A percentile compares a stretch with the other conserved stretches of the same genome.
Conservation (phyloP, 768 basidiomycete genomes). For the Boletus rubroflammeus region DNA sequence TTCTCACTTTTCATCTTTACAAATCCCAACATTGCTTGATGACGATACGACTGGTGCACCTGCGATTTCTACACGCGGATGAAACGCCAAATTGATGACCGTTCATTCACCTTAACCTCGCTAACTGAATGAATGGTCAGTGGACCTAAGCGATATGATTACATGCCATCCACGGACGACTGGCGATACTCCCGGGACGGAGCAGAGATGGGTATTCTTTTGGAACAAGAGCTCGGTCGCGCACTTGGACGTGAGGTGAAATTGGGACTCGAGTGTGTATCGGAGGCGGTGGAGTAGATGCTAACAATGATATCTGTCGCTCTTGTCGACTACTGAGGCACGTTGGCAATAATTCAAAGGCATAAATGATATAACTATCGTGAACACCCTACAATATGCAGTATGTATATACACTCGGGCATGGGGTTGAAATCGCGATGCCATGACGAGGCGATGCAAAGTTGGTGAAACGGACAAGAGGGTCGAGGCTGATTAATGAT, state of each 20-base stretch:
- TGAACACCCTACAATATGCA: slow-evolving; percentile 10
- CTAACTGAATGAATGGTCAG: slow-evolving; percentile 38
- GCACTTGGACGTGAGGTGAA: slow-evolving; percentile 36
- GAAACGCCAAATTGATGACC: background rate
- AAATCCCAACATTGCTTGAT: background rate
- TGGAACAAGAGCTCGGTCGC: slow-evolving; percentile 65
- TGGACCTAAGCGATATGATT: slow-evolving; percentile 92
- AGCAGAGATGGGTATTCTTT: slow-evolving; percentile 51
- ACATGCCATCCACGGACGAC: slow-evolving; percentile 45
- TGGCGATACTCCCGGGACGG: slow-evolving; percentile 82
- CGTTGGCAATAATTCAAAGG: background rate
- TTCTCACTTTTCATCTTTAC: slow-evolving; percentile 4
- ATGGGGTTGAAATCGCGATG: background rate
- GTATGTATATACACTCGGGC: slow-evolving; percentile 1
- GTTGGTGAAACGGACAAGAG: background rate
- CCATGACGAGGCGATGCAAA: background rate
- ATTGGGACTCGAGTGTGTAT: slow-evolving; percentile 30
- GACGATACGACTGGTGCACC: background rate
- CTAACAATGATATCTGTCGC: background rate
- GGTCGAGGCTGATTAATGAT: background rate
- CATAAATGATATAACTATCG: background rate
- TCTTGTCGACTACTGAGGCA: background rate
- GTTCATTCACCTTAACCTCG: background rate
- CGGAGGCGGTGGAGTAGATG: slow-evolving; percentile 18
- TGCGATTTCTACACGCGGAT: slow-evolving; percentile 4